phyloP scores from a whole-genome alignment of 768 basidiomycete genomes.

The Termitomyces sp. region DNA sequence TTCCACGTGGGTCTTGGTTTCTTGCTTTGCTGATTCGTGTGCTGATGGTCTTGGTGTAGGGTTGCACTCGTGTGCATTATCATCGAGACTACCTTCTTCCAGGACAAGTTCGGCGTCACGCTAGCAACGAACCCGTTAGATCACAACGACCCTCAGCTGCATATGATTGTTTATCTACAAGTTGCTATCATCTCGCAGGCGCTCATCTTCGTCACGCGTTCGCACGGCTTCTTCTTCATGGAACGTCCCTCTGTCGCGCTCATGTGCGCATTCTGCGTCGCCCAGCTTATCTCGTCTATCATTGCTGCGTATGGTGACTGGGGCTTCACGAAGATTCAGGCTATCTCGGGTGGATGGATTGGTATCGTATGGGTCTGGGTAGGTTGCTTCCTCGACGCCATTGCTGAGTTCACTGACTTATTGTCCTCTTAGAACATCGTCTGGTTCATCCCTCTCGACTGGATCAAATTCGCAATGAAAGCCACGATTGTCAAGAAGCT shows the following conservation, averaged over 20 bases:
- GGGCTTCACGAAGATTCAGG: constrained; percentile 83
- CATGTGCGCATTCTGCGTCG: constrained; percentile 84
- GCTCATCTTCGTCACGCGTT: constrained; percentile 92
- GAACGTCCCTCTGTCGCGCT: constrained; percentile 89
- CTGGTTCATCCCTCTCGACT: constrained; percentile 95
- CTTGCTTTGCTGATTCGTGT: constrained; percentile 6
- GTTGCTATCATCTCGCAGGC: constrained; percentile 99
- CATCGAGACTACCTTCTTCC: constrained; percentile 86
- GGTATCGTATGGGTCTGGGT: constrained; percentile 98
- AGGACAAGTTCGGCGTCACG: constrained; percentile 72
- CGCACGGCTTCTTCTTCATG: constrained; percentile 96
- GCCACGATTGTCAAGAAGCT: constrained; percentile 83
- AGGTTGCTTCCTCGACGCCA: constrained; percentile 23
- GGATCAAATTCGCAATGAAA: constrained; percentile 96
- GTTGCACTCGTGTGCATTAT: constrained; percentile 79
- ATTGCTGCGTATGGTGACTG: constrained; percentile 92
- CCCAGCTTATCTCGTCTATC: constrained; percentile 92
- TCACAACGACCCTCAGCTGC: constrained; percentile 68
- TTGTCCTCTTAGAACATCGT: constrained; percentile 64
- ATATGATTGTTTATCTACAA: constrained; percentile 91
- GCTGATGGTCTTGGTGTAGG: constrained; percentile 27
- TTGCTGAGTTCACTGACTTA: background rate
- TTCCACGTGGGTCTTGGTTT: constrained; percentile 64
- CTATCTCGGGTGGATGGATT: constrained; percentile 90
- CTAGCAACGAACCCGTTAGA: constrained; percentile 33